Conservation (phyloP, 768 basidiomycete genomes). For the Mycena vulgaris region DNA sequence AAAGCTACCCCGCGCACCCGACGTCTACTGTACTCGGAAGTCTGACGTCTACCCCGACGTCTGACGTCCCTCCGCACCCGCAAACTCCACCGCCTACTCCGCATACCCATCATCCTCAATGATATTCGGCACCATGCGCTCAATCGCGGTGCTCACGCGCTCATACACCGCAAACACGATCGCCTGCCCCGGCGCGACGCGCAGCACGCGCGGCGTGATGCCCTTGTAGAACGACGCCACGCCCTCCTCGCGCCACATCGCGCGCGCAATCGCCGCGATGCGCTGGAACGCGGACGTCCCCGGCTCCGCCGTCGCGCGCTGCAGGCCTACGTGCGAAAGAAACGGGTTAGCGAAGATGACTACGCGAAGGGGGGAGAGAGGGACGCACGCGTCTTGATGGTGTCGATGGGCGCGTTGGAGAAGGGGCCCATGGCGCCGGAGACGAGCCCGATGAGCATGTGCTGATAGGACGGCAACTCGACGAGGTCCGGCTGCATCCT, state of each 20-base stretch:
- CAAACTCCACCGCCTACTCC: conserved; percentile 61
- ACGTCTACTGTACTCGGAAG: too few relatives aligned
- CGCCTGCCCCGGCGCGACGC: conserved; percentile 97
- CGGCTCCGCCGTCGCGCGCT: conserved; percentile 82
- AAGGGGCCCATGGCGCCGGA: conserved; percentile 99
- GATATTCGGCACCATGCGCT: conserved; percentile 71
- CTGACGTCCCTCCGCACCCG: too few relatives aligned
- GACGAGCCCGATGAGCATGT: conserved; percentile 94
- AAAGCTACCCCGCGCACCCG: too few relatives aligned
- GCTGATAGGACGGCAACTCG: conserved; percentile 94
- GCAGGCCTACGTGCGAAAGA: conserved; percentile 71
- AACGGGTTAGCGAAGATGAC: not conserved
- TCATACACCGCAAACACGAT: conserved; percentile 99
- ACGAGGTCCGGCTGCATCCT: conserved; percentile 81
- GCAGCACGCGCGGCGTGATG: conserved; percentile 95
- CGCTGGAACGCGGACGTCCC: conserved; percentile 87
- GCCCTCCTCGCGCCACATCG: conserved; percentile 96
- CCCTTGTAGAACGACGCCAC: conserved; percentile 63
- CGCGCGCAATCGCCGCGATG: conserved; percentile 84
- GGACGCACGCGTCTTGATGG: conserved; percentile 91
- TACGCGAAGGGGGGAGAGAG: conserved; percentile 1
- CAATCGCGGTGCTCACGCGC: conserved; percentile 82
- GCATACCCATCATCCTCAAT: conserved; percentile 76
- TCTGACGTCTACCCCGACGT: too few relatives aligned
- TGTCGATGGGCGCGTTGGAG: conserved; percentile 96